phyloP scores from a whole-genome alignment of 2,329 filamentous ascomycete genomes.

The Paecilomyces sp. region DNA sequence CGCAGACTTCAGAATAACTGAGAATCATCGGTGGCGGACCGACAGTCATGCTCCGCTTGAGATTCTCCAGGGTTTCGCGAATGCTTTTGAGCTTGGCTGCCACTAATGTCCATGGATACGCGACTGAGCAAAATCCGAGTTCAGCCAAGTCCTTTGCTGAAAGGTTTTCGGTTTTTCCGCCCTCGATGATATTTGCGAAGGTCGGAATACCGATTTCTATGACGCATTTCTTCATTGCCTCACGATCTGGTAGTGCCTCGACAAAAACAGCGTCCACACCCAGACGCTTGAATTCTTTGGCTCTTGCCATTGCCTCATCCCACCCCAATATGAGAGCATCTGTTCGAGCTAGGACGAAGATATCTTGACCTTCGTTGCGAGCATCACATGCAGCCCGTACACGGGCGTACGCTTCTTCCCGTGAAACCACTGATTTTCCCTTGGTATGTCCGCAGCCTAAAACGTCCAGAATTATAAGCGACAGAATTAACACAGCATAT shows the following conservation, averaged over 20 bases:
- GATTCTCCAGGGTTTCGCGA: conserved; percentile 19
- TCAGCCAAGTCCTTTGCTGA: conserved; percentile 31
- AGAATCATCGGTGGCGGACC: conserved; percentile 39
- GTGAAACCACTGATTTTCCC: conserved; percentile 40
- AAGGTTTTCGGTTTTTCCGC: conserved; percentile 35
- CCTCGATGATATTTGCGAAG: conserved; percentile 40
- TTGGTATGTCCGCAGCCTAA: conserved; percentile 41
- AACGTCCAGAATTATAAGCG: background rate
- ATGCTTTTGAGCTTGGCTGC: conserved; percentile 7
- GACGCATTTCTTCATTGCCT: conserved; percentile 33
- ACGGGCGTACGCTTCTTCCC: conserved; percentile 40
- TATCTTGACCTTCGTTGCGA: conserved; percentile 38
- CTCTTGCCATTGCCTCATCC: conserved; percentile 39
- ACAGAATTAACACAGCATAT: background rate
- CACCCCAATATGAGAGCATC: conserved; percentile 29
- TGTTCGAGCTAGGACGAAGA: conserved; percentile 41
- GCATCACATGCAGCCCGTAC: conserved; percentile 42
- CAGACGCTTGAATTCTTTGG: conserved; percentile 35
- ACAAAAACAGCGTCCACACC: conserved; percentile 42
- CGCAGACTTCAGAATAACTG: conserved; percentile 38
- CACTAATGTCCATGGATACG: conserved; percentile 7
- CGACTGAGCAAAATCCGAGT: conserved; percentile 25
- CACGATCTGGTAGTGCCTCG: conserved; percentile 39
- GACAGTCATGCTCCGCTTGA: conserved; percentile 37
- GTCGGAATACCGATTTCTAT: conserved; percentile 32